These are phyloP conservation scores for Tetracentron sinense DNA, from an alignment of 164 flowering plant genomes.

Conservation along the genomic window DNA sequence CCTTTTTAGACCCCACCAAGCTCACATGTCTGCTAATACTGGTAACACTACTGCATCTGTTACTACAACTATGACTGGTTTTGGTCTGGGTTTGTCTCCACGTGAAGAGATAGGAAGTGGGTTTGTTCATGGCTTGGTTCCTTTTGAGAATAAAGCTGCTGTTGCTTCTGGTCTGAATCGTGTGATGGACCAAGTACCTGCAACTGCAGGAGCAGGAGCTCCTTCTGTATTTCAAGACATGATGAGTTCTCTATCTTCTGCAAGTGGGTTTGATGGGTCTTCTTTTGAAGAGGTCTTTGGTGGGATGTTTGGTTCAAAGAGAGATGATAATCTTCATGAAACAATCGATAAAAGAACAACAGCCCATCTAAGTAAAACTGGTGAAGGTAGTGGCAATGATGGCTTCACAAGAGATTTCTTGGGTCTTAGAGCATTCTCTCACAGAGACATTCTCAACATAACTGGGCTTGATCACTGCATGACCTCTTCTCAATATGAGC, in stretches of 20 bases:
- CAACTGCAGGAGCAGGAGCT: constrained; percentile 16
- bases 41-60: constrained; percentile 11
- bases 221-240: constrained; percentile 44
- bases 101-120: constrained; percentile 36
- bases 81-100: constrained; percentile 47
- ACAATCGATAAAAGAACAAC: constrained; percentile 2
- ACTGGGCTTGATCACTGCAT: constrained; percentile 53
- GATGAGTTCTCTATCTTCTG: constrained; percentile 37
- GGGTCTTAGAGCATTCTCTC: constrained; percentile 68
- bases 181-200: constrained; percentile 24
- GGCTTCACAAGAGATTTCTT: constrained; percentile 81
- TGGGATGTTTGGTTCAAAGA: constrained; percentile 28
- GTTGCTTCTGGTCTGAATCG: constrained; percentile 12
- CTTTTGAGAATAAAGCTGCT: constrained; percentile 46
- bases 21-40: constrained; percentile 42
- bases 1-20: constrained; percentile 35
- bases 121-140: constrained; percentile 28
- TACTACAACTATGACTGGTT: constrained; percentile 24
- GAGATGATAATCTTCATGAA: constrained; percentile 15
- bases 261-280: constrained; percentile 30
- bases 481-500: constrained; percentile 31
- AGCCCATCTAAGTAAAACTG: constrained; percentile 11
- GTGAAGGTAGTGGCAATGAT: constrained; percentile 18
- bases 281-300: constrained; percentile 42
- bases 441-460: constrained; percentile 54